phyloP scores from a whole-genome alignment of 495 filamentous ascomycete species.

The Podospora didyma region DNA sequence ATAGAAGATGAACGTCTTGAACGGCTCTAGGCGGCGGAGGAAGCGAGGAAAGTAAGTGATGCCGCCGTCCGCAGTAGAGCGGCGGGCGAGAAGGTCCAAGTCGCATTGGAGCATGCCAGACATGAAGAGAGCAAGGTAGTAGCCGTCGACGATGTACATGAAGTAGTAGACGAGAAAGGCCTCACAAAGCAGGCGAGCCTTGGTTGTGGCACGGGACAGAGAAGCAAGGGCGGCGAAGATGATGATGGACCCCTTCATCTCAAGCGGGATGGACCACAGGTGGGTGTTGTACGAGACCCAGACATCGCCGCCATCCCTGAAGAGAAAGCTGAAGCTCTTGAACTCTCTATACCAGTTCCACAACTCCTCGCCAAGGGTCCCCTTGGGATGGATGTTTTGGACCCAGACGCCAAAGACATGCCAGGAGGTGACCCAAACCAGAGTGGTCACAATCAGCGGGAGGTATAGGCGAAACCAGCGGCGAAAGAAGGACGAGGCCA shows the following conservation, averaged over 20 bases:
- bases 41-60: conserved; percentile 31
- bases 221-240: conserved; percentile 42
- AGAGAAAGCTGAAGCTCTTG: conserved; percentile 58
- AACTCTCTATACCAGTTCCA: conserved; percentile 54
- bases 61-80: conserved; percentile 17
- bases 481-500: conserved; percentile 32
- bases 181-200: conserved; percentile 31
- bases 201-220: conserved; percentile 34
- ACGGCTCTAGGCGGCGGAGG: conserved; percentile 35
- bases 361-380: conserved; percentile 41
- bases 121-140: conserved; percentile 43
- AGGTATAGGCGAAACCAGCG: conserved; percentile 32
- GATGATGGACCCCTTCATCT: conserved; percentile 42
- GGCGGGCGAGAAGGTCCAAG: conserved; percentile 40
- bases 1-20: conserved; percentile 45
- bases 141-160: conserved; percentile 47
- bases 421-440: conserved; percentile 46
- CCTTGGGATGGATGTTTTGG: conserved; percentile 26
- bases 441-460: conserved; percentile 41
- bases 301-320: conserved; percentile 39
- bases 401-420: conserved; percentile 46
- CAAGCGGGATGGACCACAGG: conserved; percentile 41
- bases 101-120: conserved; percentile 48
- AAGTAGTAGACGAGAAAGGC: conserved; percentile 33
- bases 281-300: conserved; percentile 38